Evolutionary conservation across 805 yeast species (phyloP).

Genomic region (Sugiyamaella floridensis): DNA sequence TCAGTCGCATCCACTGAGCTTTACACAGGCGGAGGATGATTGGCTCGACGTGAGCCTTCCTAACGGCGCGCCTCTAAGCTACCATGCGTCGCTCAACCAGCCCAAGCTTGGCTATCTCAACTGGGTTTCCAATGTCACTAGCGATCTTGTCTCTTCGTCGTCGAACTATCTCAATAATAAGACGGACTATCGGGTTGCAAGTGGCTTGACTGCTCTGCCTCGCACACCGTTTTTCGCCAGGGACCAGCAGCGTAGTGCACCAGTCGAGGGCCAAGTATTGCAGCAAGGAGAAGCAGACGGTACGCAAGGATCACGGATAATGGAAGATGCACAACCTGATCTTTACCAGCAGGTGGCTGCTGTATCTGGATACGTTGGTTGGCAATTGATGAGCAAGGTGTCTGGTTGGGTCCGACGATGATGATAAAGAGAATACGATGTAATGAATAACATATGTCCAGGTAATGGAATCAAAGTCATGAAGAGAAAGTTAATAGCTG

Average conservation of each 20-base stretch:
- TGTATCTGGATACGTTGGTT: slow-evolving; percentile 20
- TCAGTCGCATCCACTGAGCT: slow-evolving; percentile 10
- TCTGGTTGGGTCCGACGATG: slow-evolving; percentile 14
- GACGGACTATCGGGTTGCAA: not conserved
- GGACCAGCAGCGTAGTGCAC: not conserved
- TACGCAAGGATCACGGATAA: not conserved
- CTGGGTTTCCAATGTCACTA: slow-evolving; percentile 17
- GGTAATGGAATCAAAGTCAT: not conserved
- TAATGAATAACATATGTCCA: not conserved
- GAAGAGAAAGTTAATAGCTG: too few relatives aligned
- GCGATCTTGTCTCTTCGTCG: slow-evolving; percentile 18
- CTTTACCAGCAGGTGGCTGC: slow-evolving; percentile 18
- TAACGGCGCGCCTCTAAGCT: not conserved
- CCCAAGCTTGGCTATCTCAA: slow-evolving; percentile 9
- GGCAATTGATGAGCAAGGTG: slow-evolving; percentile 14
- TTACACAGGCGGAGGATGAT: slow-evolving; percentile 22
- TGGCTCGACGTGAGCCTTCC: slow-evolving; percentile 10
- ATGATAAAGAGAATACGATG: not conserved
- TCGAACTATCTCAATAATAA: slow-evolving; percentile 15
- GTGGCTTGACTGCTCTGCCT: not conserved
- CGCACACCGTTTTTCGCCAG: not conserved
- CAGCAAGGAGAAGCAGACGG: not conserved
- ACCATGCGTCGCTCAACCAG: slow-evolving; percentile 7
- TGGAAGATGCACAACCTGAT: slow-evolving; percentile 6
- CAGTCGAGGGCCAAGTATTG: not conserved